Percentiles rank a stretch among this genome's conserved stretches.
These are phyloP conservation scores for Piloderma croceum DNA, from an alignment of 768 basidiomycete species.

Conservation along the genomic window DNA sequence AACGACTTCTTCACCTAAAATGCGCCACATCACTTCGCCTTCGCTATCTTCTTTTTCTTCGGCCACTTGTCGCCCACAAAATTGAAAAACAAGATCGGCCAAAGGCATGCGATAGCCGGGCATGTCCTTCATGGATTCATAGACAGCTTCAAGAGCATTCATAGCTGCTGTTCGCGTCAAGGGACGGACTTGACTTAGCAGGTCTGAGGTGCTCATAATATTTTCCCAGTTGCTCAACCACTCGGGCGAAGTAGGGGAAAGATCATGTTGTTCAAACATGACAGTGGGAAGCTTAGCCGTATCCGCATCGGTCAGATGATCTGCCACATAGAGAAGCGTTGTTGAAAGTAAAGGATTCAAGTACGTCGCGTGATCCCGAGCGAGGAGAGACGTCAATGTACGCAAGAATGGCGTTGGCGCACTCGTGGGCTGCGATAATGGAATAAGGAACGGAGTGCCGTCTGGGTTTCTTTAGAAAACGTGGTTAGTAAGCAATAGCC, in stretches of 20 bases:
- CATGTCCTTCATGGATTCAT: slow-evolving; percentile 67
- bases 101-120: slow-evolving; percentile 51
- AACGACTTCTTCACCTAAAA: slow-evolving; percentile 67
- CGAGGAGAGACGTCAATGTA: slow-evolving; percentile 55
- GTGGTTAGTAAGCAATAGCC: slow-evolving; percentile 4
- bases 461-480: slow-evolving; percentile 36
- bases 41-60: slow-evolving; percentile 23
- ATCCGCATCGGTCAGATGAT: slow-evolving; percentile 65
- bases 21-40: slow-evolving; percentile 42
- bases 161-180: slow-evolving; percentile 53
- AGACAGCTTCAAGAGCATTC: slow-evolving; percentile 50
- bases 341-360: slow-evolving; percentile 58
- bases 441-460: slow-evolving; percentile 41
- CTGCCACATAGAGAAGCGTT: slow-evolving; percentile 58
- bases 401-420: slow-evolving; percentile 59
- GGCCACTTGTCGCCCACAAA: slow-evolving; percentile 34
- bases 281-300: slow-evolving; percentile 54
- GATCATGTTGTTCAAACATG: slow-evolving; percentile 62
- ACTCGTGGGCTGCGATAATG: slow-evolving; percentile 47
- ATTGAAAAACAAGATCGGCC: slow-evolving; percentile 49
- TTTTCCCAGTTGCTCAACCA: slow-evolving; percentile 68
- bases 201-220: slow-evolving; percentile 44
- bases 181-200: slow-evolving; percentile 36
- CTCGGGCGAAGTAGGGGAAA: slow-evolving; percentile 64
- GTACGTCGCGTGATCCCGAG: slow-evolving; percentile 53